phyloP scores from a whole-genome alignment of 306 rosid genomes.

The Cucurbita argyrosperma region DNA sequence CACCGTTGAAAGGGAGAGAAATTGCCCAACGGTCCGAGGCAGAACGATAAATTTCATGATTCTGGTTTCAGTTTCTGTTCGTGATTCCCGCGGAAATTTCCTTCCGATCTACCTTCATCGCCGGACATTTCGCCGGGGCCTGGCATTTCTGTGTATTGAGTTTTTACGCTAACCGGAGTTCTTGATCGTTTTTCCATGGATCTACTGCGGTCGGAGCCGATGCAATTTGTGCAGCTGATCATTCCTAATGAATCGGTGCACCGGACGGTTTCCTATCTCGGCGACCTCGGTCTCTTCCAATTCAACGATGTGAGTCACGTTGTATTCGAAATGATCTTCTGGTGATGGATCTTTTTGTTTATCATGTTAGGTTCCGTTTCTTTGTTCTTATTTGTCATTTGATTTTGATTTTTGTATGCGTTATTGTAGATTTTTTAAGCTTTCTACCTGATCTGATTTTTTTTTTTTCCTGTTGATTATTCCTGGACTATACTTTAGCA shows the following conservation, averaged over 20 bases:
- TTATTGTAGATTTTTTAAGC: background rate
- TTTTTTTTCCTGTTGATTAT: background rate
- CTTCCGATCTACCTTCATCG: background rate
- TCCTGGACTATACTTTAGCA: background rate
- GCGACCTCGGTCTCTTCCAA: constrained; percentile 71
- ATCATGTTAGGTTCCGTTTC: background rate
- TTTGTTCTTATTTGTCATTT: background rate
- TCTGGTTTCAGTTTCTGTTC: background rate
- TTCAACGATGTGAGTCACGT: constrained; percentile 45
- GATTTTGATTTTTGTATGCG: background rate
- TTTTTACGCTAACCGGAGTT: background rate
- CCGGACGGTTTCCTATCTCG: constrained; percentile 47
- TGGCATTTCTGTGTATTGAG: background rate
- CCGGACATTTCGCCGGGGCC: background rate
- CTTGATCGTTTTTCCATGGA: constrained; percentile 29
- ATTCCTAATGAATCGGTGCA: constrained; percentile 66
- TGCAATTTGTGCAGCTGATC: constrained; percentile 74
- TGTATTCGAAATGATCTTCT: background rate
- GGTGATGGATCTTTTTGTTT: background rate
- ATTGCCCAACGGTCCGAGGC: background rate
- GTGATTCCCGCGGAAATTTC: background rate
- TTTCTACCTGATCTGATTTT: background rate
- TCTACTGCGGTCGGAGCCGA: constrained; percentile 77
- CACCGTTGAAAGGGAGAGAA: background rate
- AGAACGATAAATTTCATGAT: background rate